phyloP scores from a whole-genome alignment of 2,329 filamentous ascomycete species.

The Penicillium frequentans region DNA sequence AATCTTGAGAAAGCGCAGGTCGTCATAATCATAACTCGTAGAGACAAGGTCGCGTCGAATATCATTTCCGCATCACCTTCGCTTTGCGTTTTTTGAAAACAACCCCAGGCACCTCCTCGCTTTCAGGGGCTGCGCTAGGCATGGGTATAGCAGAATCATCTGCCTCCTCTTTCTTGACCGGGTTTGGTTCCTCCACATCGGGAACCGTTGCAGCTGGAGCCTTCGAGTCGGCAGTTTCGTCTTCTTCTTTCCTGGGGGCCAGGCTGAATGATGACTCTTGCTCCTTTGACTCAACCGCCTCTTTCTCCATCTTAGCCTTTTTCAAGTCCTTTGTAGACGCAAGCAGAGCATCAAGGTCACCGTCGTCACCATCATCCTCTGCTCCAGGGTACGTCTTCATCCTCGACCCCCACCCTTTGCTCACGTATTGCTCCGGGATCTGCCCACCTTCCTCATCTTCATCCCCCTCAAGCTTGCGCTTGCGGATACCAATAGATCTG shows the following conservation, averaged over 20 bases:
- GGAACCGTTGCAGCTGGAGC: neutral
- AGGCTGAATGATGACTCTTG: constrained; percentile 13
- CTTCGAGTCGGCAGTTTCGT: constrained; percentile 8
- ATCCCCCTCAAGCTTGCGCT: constrained; percentile 46
- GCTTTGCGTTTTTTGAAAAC: constrained; percentile 53
- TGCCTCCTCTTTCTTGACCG: constrained; percentile 31
- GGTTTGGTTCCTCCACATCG: constrained; percentile 11
- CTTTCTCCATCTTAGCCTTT: constrained; percentile 27
- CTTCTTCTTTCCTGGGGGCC: constrained; percentile 17
- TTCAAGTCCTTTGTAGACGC: constrained; percentile 42
- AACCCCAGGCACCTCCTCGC: constrained; percentile 32
- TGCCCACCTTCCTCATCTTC: constrained; percentile 42
- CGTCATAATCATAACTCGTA: neutral
- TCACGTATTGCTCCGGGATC: constrained; percentile 32
- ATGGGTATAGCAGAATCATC: constrained; percentile 3
- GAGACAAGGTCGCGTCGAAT: neutral
- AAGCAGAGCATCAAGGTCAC: constrained; percentile 45
- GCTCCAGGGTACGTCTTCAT: constrained; percentile 42
- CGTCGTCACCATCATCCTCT: constrained; percentile 30
- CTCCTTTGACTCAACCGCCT: constrained; percentile 14
- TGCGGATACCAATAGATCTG: constrained; percentile 45
- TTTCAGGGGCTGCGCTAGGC: constrained; percentile 11
- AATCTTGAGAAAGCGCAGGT: neutral
- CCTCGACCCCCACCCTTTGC: constrained; percentile 47
- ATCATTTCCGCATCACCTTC: constrained; percentile 33